phyloP scores from a whole-genome alignment of 1,284 basidiomycete genomes.

The Cryptococcus floricola region DNA sequence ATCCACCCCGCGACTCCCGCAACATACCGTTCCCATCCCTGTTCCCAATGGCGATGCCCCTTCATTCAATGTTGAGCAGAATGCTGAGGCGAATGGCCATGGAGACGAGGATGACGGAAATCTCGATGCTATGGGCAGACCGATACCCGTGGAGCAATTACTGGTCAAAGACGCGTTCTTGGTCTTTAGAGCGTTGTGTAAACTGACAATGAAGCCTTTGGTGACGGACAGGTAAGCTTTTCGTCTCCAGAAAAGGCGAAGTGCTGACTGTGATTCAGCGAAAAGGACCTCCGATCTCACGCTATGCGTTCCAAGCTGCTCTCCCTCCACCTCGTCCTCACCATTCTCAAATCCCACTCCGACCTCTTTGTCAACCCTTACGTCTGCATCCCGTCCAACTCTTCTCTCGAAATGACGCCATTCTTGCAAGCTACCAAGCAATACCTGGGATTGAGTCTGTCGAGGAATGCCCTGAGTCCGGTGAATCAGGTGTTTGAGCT shows the following conservation, averaged over 20 bases:
- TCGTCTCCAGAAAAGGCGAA: not conserved
- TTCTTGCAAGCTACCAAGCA: slow-evolving; percentile 92
- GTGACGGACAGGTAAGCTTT: slow-evolving; percentile 75
- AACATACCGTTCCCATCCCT: slow-evolving; percentile 32
- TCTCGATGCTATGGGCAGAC: slow-evolving; percentile 34
- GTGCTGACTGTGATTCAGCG: slow-evolving; percentile 54
- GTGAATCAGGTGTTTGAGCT: slow-evolving; percentile 97
- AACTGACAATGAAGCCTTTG: slow-evolving; percentile 95
- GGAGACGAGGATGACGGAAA: slow-evolving; percentile 29
- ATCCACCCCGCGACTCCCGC: slow-evolving; percentile 21
- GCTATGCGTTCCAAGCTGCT: slow-evolving; percentile 93
- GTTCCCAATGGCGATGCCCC: slow-evolving; percentile 39
- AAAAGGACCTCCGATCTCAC: slow-evolving; percentile 87
- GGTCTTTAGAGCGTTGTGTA: slow-evolving; percentile 91
- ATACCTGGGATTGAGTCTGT: slow-evolving; percentile 88
- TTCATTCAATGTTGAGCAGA: not conserved
- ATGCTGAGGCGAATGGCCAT: not conserved
- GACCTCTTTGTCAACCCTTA: slow-evolving; percentile 77
- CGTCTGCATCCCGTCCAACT: slow-evolving; percentile 82
- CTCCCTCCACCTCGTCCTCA: slow-evolving; percentile 85
- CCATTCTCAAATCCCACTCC: slow-evolving; percentile 88
- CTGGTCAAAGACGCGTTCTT: slow-evolving; percentile 96
- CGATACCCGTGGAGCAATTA: slow-evolving; percentile 59
- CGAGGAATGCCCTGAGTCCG: slow-evolving; percentile 91
- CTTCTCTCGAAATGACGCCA: slow-evolving; percentile 75